Conservation (phyloP, 768 basidiomycete species). For the Sporobolomyces phaffii region DNA sequence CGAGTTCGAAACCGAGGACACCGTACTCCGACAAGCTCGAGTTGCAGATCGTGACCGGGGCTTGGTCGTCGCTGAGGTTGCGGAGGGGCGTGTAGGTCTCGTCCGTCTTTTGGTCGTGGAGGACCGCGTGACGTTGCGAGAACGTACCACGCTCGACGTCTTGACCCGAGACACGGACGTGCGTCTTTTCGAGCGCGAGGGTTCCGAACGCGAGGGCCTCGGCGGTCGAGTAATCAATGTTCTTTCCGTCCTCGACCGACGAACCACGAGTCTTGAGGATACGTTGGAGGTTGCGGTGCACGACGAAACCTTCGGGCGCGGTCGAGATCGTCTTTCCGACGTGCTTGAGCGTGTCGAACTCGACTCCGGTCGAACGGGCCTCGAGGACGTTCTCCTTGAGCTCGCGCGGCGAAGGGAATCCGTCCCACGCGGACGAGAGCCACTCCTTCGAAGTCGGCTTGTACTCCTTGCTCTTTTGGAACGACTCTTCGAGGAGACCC, state of each 20-base stretch:
- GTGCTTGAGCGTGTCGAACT: slow-evolving; percentile 67
- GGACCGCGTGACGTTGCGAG: slow-evolving; percentile 93
- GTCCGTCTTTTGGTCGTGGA: slow-evolving; percentile 93
- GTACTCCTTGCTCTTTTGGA: slow-evolving; percentile 90
- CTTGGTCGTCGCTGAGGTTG: slow-evolving; percentile 78
- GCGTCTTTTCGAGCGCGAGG: slow-evolving; percentile 83
- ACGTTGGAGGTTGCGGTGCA: slow-evolving; percentile 88
- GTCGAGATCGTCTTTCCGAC: slow-evolving; percentile 81
- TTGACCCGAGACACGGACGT: slow-evolving; percentile 92
- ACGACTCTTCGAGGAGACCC: slow-evolving; percentile 96
- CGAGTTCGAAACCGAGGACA: slow-evolving; percentile 90
- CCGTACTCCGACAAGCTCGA: slow-evolving; percentile 95
- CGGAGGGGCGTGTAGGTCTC: slow-evolving; percentile 82
- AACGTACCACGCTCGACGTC: slow-evolving; percentile 99
- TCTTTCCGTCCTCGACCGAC: slow-evolving; percentile 78
- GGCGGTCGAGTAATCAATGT: slow-evolving; percentile 97
- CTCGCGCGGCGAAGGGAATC: slow-evolving; percentile 95
- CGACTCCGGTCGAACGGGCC: slow-evolving; percentile 76
- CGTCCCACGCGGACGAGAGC: slow-evolving; percentile 96
- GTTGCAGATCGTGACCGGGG: slow-evolving; percentile 91
- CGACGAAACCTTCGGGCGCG: slow-evolving; percentile 75
- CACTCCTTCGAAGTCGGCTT: slow-evolving; percentile 91
- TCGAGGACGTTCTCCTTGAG: slow-evolving; percentile 87
- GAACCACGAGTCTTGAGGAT: slow-evolving; percentile 83
- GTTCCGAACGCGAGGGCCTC: slow-evolving; percentile 95